Base-by-base conservation (phyloP, 2,329 filamentous ascomycete genomes). In the Keithomyces neogunnii region DNA sequence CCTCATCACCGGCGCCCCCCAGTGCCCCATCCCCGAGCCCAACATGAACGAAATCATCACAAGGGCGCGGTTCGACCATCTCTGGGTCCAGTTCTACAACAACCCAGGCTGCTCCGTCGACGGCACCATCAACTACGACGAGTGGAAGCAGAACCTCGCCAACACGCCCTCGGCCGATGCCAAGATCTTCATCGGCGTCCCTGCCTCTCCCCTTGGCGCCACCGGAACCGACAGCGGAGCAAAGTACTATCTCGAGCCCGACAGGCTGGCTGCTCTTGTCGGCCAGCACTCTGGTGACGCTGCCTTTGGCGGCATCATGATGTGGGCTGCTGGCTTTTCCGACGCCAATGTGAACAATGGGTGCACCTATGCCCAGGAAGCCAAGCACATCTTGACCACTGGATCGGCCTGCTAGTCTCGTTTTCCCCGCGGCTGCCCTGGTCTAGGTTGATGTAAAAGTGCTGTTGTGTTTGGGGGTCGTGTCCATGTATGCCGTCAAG, bases 61-160 rank as follows among this genome's bases (percentile, higher is more conserved):
- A 36, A 48, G 58, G 5, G 28, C 55, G 1, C 26, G 47, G 11
- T 58, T 58, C 5, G 56, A 75, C 54, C 63, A 65, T 46, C 58
- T 76, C 6, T 74, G 67, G 56, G 62, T 74, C 19, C 73, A 76
- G 57, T 75, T 74, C 60, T 75, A 75, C 64, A 75, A 75, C 61
- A 76, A 75, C 58, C 62, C 64, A 0, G 60, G 56, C 31, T 74
- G 72, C 55, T 65, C 67, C 28, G 68, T 56, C 8, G 54, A 57
- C 45, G 53, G 54, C 3, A 49, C 51, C 3, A 55, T 57, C 52
- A 60, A 60, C 54, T 60, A 51, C 32, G 52, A 61, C 50, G 55
- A 59, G 44, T 65, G 62, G 62, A 57, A 57, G 32, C 46, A n/a
- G 28, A 60, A 59, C 50, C 55, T 63, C 44, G 57, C 60, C 35